A percentile compares a stretch with the other conserved stretches of the same genome.
phyloP scores from a whole-genome alignment of 2,329 filamentous ascomycete genomes.

The Nannizziopsis barbatae region DNA sequence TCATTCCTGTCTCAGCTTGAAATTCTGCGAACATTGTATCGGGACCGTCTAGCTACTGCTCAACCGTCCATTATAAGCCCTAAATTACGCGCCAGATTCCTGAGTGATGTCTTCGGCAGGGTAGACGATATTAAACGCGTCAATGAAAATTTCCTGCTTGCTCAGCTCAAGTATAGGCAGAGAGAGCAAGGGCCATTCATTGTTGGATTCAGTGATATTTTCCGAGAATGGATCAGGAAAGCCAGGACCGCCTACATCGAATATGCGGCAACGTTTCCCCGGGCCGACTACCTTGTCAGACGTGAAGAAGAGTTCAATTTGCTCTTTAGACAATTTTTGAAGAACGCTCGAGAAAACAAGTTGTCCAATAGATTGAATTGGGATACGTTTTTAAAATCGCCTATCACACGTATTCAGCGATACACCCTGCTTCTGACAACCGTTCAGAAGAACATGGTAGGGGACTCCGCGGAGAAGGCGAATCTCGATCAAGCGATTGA shows the following conservation, averaged over 20 bases:
- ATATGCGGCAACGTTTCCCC: slow-evolving; percentile 78
- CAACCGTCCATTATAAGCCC: slow-evolving; percentile 72
- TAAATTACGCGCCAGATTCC: slow-evolving; percentile 66
- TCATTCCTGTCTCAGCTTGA: slow-evolving; percentile 81
- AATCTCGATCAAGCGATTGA: slow-evolving; percentile 76
- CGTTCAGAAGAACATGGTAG: slow-evolving; percentile 69
- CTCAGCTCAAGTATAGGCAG: slow-evolving; percentile 92
- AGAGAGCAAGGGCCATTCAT: slow-evolving; percentile 95
- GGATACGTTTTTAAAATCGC: slow-evolving; percentile 88
- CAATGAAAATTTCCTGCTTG: slow-evolving; percentile 84
- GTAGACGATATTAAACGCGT: slow-evolving; percentile 78
- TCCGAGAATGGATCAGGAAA: slow-evolving; percentile 96
- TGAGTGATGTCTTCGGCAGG: slow-evolving; percentile 79
- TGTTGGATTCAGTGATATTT: slow-evolving; percentile 87
- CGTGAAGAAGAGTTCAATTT: slow-evolving; percentile 76
- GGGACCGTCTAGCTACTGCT: slow-evolving; percentile 61
- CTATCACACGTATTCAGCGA: slow-evolving; percentile 82
- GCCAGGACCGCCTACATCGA: slow-evolving; percentile 80
- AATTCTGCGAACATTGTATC: slow-evolving; percentile 72
- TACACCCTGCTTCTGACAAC: slow-evolving; percentile 75
- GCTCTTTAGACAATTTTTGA: slow-evolving; percentile 74
- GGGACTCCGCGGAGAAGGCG: slow-evolving; percentile 78
- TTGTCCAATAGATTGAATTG: slow-evolving; percentile 74
- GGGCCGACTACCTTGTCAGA: slow-evolving; percentile 69
- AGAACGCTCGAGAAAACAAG: slow-evolving; percentile 66